phyloP scores from a whole-genome alignment of 345 rosid species.

The Physaria fendleri region DNA sequence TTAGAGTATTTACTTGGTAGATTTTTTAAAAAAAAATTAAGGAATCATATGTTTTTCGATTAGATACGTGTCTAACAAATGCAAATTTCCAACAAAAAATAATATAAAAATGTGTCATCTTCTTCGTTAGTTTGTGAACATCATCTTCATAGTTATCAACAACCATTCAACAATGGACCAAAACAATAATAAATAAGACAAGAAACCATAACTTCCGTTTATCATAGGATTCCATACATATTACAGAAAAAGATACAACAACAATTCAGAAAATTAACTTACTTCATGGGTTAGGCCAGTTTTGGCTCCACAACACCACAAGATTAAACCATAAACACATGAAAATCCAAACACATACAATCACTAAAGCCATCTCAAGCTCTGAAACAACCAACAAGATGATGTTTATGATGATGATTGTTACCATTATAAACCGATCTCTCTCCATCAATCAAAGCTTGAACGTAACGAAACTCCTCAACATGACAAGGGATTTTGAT shows the following conservation, averaged over 20 bases:
- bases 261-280: neutral
- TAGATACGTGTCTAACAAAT: slow-evolving; percentile 9
- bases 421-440: slow-evolving; percentile 40
- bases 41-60: neutral
- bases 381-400: slow-evolving; percentile 61
- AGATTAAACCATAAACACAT: neutral
- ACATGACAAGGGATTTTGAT: slow-evolving; percentile 57
- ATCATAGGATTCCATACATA: slow-evolving; percentile 1
- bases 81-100: slow-evolving; percentile 12
- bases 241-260: slow-evolving; percentile 1
- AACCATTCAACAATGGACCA: neutral
- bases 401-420: slow-evolving; percentile 27
- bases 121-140: slow-evolving; percentile 15
- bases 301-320: slow-evolving; percentile 38
- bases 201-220: neutral
- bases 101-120: slow-evolving; percentile 5
- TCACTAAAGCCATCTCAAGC: slow-evolving; percentile 28
- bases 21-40: neutral
- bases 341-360: neutral
- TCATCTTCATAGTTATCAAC: slow-evolving; percentile 6
- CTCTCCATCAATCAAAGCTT: slow-evolving; percentile 55
- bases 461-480: slow-evolving; percentile 48
- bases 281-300: slow-evolving; percentile 32
- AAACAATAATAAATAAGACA: neutral
- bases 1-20: neutral